Evolutionary conservation across 2,329 filamentous ascomycete genomes (phyloP).

Genomic region (Colletotrichum tropicale): DNA sequence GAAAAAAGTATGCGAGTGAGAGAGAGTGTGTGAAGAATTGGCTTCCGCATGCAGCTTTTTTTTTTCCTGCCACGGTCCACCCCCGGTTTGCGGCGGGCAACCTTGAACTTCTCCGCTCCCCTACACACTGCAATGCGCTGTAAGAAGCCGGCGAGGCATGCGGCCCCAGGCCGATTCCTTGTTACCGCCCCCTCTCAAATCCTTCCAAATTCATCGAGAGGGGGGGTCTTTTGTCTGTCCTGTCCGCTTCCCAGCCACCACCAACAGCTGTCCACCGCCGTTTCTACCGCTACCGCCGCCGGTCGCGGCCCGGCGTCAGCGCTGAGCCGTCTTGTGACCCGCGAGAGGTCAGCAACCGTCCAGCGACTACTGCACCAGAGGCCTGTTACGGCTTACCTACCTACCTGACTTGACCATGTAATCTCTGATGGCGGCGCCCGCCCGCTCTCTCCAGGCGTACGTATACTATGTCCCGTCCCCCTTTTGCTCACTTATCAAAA

Average conservation of each 20-base stretch:
- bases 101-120: background rate
- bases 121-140: background rate
- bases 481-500: background rate
- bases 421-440: background rate
- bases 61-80: background rate
- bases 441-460: background rate
- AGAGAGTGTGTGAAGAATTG: background rate
- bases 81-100: background rate
- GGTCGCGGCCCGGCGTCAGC: background rate
- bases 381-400: background rate
- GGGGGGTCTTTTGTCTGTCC: background rate
- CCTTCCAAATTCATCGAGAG: background rate
- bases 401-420: background rate
- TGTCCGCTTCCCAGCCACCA: background rate
- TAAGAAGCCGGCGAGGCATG: background rate
- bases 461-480: background rate
- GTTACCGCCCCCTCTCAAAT: background rate
- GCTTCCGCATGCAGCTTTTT: conserved; percentile 2
- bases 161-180: background rate
- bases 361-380: background rate
- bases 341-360: background rate
- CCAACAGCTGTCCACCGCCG: background rate
- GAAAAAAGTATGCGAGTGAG: background rate
- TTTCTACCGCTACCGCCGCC: background rate
- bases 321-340: background rate